Evolutionary conservation across 2,329 filamentous ascomycete genomes (phyloP), one percentile per base, ranked within the genome.

Genomic region (Bipolaris sorokiniana): DNA sequence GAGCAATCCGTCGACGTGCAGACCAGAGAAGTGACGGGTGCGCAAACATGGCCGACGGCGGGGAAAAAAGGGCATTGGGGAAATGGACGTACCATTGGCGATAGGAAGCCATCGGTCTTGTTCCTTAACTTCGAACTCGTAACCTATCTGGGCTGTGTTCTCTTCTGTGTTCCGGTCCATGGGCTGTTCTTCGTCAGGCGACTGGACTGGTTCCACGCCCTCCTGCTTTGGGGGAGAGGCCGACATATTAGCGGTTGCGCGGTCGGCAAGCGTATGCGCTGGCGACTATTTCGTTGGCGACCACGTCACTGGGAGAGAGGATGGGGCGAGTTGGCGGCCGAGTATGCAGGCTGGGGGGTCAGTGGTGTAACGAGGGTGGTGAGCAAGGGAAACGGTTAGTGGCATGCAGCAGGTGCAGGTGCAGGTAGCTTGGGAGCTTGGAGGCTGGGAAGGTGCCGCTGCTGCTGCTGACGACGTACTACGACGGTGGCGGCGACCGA

Each of bases 61-160:
- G 52, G 70, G 53, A 69, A 69, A 69, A 68, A 59, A 62, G 62
- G 59, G 61, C 58, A 68, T 67, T 67, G 60, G 58, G 58, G 63
- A 58, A 66, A 64, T 61, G 62, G 80, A 95, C 95, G 86, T 86
- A 99, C 95, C 95, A 92, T 99, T 99, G 82, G 95, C 95, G 86
- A 99, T 99, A 78, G 95, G 95, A 78, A 99, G 87, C 95, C 95
- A 99, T 85, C 95, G 86, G 82, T 99, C 95, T 82, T 99, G 95
- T 82, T 99, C 95, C 85, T 98, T 98, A 80, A 98, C 94, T 82
- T 98, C 94, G 78, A 97, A 97, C 83, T 98, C 94, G 80, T 92
- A 92, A 80, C 83, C 88, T 80, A 90, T 89, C 79, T 85, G 85
- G 78, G 84, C 84, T 83, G 54, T 92, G 89, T 88, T 87, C 85